Evolutionary conservation across 2,329 filamentous ascomycete genomes (phyloP), one percentile per base, ranked within the genome.

Genomic region (Daldinia sp.): DNA sequence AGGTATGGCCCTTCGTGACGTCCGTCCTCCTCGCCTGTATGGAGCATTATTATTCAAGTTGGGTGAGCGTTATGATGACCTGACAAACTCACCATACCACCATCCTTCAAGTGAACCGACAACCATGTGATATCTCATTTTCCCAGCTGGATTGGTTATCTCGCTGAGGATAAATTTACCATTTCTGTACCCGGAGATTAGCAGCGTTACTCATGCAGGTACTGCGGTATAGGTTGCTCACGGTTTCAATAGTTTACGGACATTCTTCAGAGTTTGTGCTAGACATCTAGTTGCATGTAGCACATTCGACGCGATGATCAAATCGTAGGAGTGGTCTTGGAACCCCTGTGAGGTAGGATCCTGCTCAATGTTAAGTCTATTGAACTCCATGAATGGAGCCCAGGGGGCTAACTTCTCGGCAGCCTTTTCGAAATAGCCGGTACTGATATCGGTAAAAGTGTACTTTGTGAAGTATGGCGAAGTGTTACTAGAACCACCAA

Each of bases 321-420:
- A 12, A 51, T 51, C 46, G 46, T 51, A 51, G 23, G 46, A n/a
- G 46, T 30, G 7, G 23, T 51, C 28, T 13, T 51, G 13, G 23
- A 51, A 28, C 15, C 28, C 46, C n/a, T 51, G 46, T 30, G 23
- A 30, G 23, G 28, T 23, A 28, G 23, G 46, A 5, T 28, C 15
- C 23, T 51, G 28, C 26, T 51, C 28, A 15, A 51, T 51, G 46
- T 28, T 30, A 28, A 28, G 46, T n/a, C 30, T 51, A 3, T 18
- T 23, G 20, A 23, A 44, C 41, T 44, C 41, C 41, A 44, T 51
- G n/a, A 51, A 28, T 12, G 28, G 46, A 30, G 23, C 12, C 46
- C 46, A 51, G 6, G 46, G 5, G 5, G 46, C 23, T 12, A 30
- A 7, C 23, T 28, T 15, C 15, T 30, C 13, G 13, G 23, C 6